phyloP scores from a whole-genome alignment of 2,329 filamentous ascomycete species.

The Colletotrichum tofieldiae region DNA sequence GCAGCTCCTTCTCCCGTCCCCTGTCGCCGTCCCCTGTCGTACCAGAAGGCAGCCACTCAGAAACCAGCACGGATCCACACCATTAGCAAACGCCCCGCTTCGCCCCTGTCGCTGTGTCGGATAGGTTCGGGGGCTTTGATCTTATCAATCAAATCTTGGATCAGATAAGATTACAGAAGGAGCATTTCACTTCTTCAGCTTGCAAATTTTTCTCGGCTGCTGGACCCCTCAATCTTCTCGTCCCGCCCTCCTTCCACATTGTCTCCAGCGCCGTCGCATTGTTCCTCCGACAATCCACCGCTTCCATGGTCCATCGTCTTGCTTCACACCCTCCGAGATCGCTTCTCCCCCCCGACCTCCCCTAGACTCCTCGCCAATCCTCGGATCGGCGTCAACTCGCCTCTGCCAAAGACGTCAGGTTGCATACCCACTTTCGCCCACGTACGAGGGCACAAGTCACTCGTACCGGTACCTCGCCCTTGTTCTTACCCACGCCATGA shows the following conservation, averaged over 20 bases:
- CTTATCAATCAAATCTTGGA: slow-evolving; percentile 44
- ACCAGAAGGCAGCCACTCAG: slow-evolving; percentile 8
- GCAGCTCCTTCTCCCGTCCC: slow-evolving; percentile 18
- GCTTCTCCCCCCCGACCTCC: slow-evolving; percentile 7
- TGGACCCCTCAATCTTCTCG: neutral
- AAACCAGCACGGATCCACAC: neutral
- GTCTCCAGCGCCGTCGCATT: slow-evolving; percentile 15
- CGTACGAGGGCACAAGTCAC: neutral
- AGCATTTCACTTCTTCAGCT: slow-evolving; percentile 15
- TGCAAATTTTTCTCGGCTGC: slow-evolving; percentile 28
- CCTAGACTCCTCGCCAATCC: slow-evolving; percentile 15
- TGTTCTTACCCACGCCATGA: slow-evolving; percentile 18
- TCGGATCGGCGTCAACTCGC: slow-evolving; percentile 25
- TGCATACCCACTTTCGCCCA: slow-evolving; percentile 27
- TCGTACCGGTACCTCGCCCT: slow-evolving; percentile 19
- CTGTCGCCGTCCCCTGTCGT: slow-evolving; percentile 10
- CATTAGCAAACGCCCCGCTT: neutral
- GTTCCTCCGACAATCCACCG: slow-evolving; percentile 16
- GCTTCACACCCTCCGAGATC: slow-evolving; percentile 22
- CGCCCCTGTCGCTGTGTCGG: slow-evolving; percentile 1
- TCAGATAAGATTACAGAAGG: slow-evolving; percentile 43
- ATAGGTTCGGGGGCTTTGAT: slow-evolving; percentile 36
- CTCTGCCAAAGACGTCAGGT: slow-evolving; percentile 35
- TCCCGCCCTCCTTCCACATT: slow-evolving; percentile 20
- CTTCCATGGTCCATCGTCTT: neutral